phyloP scores from a whole-genome alignment of 495 filamentous ascomycete genomes.

The Hypoxylon fragiforme region DNA sequence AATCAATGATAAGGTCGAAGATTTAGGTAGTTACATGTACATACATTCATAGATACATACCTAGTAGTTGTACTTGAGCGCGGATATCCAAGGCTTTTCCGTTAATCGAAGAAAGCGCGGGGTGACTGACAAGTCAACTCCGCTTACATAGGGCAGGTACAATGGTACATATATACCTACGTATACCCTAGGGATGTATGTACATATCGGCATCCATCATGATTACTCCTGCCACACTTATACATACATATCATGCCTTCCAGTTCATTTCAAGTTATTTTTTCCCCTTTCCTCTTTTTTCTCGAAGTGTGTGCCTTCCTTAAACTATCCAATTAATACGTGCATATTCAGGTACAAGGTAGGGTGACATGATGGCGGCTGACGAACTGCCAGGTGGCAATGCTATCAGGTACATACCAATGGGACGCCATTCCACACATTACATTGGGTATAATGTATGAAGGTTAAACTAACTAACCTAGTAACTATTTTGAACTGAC shows the following conservation, averaged over 20 bases:
- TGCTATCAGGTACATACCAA: conserved; percentile 24
- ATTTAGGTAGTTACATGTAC: too few species aligned
- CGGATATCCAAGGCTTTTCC: conserved; percentile 30
- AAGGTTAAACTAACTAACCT: too few species aligned
- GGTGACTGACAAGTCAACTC: conserved; percentile 11
- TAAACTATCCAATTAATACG: conserved; percentile 7
- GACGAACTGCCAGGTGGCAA: conserved; percentile 19
- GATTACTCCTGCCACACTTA: too few species aligned
- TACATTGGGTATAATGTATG: too few species aligned
- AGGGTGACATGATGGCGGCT: conserved; percentile 28
- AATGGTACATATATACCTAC: background rate
- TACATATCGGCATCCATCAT: background rate
- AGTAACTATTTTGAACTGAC: too few species aligned
- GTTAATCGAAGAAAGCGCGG: conserved; percentile 14
- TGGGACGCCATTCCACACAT: conserved; percentile 14
- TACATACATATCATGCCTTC: conserved; percentile 12
- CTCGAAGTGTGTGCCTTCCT: background rate
- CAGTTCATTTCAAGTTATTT: background rate
- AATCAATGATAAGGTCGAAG: too few species aligned
- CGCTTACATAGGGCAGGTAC: background rate
- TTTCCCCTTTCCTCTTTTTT: too few species aligned
- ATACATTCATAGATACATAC: conserved; percentile 12
- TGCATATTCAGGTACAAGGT: conserved; percentile 30
- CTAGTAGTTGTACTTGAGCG: conserved; percentile 24
- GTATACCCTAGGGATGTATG: too few species aligned